Base-by-base conservation (phyloP, 2,329 filamentous ascomycete species). In the Colletotrichum sp. region DNA sequence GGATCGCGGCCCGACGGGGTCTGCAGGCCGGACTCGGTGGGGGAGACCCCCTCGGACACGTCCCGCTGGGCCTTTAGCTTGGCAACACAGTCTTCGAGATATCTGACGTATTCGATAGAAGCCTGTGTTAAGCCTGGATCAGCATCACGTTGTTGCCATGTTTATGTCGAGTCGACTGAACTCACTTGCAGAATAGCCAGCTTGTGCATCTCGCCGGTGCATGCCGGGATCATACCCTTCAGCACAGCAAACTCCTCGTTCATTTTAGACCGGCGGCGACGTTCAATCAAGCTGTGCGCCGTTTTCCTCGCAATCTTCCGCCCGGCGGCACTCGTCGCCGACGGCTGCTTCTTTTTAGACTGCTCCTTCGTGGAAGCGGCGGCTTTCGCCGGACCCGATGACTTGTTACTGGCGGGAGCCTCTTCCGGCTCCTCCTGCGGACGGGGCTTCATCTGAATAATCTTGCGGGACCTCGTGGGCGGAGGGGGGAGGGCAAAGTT, bases 191-290 rank as follows among this genome's bases (percentile, higher is more conserved):
- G 86, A 79, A 98, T 98, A 18, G 96, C 96, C 73, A 98, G 87
- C 85, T 99, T 99, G 85, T 98, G 97, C 97, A 98, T 98, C 81
- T 98, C 96, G 8, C 96, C 96, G n/a, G 91, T 92, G 84, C 97
- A 98, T 3, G 97, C 96, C 1, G 97, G 97, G 73, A 98, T 97
- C 94, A 99, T 96, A 80, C 94, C 91, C 86, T 98, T 98, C 78
- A 98, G 87, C 18, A 97, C 94, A 3, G 93, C 94, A 86, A 98
- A 98, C 85, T 98, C 97, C 83, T 98, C 96, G 80, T 99, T 98
- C 96, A 98, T 99, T 88, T 98, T 99, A 15, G 95, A 98, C 77
- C 97, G 90, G 80, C 97, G 88, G 73, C 96, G 88, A 61, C 97
- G 90, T 86, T 99, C 97, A 79, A 98, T 99, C 78, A 98, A 86